Evolutionary conservation across 306 rosid genomes (phyloP), one percentile per base, ranked within the genome.

Genomic region (Cajanus cajan): DNA sequence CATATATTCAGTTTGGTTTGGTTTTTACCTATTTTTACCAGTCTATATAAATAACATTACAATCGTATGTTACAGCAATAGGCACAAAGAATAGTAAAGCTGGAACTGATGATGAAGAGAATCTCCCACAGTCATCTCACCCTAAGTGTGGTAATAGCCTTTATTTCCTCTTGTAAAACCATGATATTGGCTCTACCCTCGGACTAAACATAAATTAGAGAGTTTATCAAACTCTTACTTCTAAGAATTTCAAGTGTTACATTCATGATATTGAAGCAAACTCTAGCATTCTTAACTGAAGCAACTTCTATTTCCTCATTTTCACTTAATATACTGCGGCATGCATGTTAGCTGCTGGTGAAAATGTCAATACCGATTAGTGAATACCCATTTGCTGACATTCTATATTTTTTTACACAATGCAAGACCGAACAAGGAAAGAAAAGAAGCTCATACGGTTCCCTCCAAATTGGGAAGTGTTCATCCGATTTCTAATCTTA

Each of bases 381-480:
- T 39, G 9, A 37, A 65, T 39, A 4, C 25, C 25, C 47, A 13
- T 36, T 71, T n/a, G 8, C 43, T 72, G 6, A 78, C 28, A 8
- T 40, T 10, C 19, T 9, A 18, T 51, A 7, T 70, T 4, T n/a
- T 51, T 37, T 28, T 31, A 10, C 61, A 21, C 19, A 45, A 71
- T 51, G 52, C 39, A 72, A 52, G 52, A 54, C 12, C 0, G 19
- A 34, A 52, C 51, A 52, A 28, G 37, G 79, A 65, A 18, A 64
- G 58, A 51, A 41, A 44, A 19, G 41, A 73, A 22, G 31, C 44
- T 28, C 21, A 0, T 19, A 9, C 76, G 63, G 15, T 64, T 73
- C 61, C 84, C 84, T 65, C 84, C 31, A 5, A 80, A 73, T 33
- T 66, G 84, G 76, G 84, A 73, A 65, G 57, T 71, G 10, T 4